phyloP scores from a whole-genome alignment of 108 stramenopile genomes.

The Parmales sp. region DNA sequence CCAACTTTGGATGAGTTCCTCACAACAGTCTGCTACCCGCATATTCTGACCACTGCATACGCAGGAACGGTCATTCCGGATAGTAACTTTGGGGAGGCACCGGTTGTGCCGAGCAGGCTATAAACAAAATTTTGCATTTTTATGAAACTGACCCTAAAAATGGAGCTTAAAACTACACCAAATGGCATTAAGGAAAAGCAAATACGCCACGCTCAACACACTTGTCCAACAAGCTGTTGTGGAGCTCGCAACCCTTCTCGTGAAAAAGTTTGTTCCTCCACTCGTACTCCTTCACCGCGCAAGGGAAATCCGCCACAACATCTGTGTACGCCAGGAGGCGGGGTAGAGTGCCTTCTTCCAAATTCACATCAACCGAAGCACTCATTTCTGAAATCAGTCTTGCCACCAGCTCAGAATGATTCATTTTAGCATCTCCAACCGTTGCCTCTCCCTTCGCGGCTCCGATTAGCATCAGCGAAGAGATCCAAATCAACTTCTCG shows the following conservation, averaged over 20 bases:
- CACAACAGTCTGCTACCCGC: slow-evolving; percentile 70
- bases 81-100: slow-evolving; percentile 20
- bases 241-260: neutral
- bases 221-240: neutral
- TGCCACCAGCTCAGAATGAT: slow-evolving; percentile 50
- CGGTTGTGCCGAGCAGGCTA: too few relatives aligned
- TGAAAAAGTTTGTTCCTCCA: slow-evolving; percentile 40
- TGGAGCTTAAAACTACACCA: too few relatives aligned
- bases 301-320: slow-evolving; percentile 78
- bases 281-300: slow-evolving; percentile 85
- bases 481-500: slow-evolving; percentile 90
- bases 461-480: slow-evolving; percentile 79
- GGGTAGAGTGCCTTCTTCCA: slow-evolving; percentile 36
- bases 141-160: too few relatives aligned
- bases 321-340: slow-evolving; percentile 79
- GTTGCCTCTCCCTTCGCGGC: slow-evolving; percentile 59
- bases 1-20: slow-evolving; percentile 68
- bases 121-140: too few relatives aligned
- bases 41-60: slow-evolving; percentile 59
- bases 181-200: neutral
- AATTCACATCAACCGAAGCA: slow-evolving; percentile 49
- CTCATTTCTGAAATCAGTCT: slow-evolving; percentile 52
- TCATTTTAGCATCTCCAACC: slow-evolving; percentile 58
- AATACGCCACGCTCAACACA: neutral
- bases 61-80: slow-evolving; percentile 44